Conservation (phyloP, 352 stramenopile species). For the Phytophthora rubi region DNA sequence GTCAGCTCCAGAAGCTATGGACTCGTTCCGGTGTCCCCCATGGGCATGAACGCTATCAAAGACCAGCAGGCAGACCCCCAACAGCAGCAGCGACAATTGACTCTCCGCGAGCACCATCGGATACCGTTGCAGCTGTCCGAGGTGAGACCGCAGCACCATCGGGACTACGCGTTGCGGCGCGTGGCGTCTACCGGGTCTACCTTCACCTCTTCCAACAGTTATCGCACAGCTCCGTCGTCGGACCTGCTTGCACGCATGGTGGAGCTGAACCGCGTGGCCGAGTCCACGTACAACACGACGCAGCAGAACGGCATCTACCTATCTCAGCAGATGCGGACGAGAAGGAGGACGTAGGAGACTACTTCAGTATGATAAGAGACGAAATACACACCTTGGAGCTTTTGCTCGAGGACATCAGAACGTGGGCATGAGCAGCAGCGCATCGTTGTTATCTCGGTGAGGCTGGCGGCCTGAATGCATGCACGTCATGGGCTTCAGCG, state of each 20-base stretch:
- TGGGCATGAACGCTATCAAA: conserved; percentile 9
- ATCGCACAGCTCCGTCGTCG: conserved; percentile 9
- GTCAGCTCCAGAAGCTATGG: conserved; percentile 6
- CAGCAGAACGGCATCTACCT: conserved; percentile 30
- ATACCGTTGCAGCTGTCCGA: conserved; percentile 11
- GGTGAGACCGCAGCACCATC: conserved; percentile 6
- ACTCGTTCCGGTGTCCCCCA: conserved; percentile 4
- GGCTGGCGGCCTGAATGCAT: background rate
- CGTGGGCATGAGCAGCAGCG: background rate
- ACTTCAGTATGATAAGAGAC: background rate
- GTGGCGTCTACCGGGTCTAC: conserved; percentile 19
- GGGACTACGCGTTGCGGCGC: conserved; percentile 13
- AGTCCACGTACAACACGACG: conserved; percentile 42
- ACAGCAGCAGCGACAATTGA: conserved; percentile 18
- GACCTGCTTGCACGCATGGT: conserved; percentile 35
- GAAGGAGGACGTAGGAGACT: background rate
- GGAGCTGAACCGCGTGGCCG: conserved; percentile 35
- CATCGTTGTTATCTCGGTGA: conserved; percentile 8
- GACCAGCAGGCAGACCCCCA: conserved; percentile 24
- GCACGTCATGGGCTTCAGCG: conserved; percentile 10
- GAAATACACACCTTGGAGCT: background rate
- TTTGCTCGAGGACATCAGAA: background rate
- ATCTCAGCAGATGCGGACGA: conserved; percentile 27
- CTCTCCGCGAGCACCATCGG: conserved; percentile 13
- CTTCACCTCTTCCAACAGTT: conserved; percentile 1